Conservation (phyloP, 2,329 filamentous ascomycete species). For the Neonectria sp. region DNA sequence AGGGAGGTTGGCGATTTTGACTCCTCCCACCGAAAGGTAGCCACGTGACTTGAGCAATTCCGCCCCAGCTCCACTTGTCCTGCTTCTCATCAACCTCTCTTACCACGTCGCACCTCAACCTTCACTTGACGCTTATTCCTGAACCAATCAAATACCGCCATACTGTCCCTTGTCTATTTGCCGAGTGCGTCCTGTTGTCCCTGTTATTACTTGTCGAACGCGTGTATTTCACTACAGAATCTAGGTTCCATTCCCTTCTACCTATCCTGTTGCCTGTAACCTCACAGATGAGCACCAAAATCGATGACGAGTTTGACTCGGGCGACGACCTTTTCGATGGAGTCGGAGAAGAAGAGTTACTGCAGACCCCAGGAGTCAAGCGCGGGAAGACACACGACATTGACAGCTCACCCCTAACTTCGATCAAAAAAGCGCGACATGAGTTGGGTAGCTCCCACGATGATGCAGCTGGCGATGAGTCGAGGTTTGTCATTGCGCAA, state of each 20-base stretch:
- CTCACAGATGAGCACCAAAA: constrained; percentile 17
- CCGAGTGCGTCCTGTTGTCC: not conserved
- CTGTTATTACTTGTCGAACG: not conserved
- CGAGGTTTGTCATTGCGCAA: constrained; percentile 37
- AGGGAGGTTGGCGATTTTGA: not conserved
- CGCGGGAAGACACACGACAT: constrained; percentile 21
- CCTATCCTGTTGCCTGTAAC: not conserved
- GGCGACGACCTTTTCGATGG: constrained; percentile 47
- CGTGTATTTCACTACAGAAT: not conserved
- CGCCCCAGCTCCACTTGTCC: not conserved
- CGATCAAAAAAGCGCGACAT: constrained; percentile 34
- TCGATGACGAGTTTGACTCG: constrained; percentile 46
- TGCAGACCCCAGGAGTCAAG: constrained; percentile 26
- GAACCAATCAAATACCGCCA: not conserved
- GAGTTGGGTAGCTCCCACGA: not conserved
- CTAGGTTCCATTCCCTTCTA: not conserved
- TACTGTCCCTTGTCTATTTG: not conserved
- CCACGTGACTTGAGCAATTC: not conserved
- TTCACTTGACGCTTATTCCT: not conserved
- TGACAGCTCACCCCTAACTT: not conserved
- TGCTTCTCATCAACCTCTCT: not conserved
- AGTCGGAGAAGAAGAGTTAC: constrained; percentile 34
- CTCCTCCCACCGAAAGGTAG: no score
- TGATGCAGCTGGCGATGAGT: constrained; percentile 3
- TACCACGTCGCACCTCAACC: not conserved